Conservation (phyloP, 768 basidiomycete species). For the Trametes gibbosa region DNA sequence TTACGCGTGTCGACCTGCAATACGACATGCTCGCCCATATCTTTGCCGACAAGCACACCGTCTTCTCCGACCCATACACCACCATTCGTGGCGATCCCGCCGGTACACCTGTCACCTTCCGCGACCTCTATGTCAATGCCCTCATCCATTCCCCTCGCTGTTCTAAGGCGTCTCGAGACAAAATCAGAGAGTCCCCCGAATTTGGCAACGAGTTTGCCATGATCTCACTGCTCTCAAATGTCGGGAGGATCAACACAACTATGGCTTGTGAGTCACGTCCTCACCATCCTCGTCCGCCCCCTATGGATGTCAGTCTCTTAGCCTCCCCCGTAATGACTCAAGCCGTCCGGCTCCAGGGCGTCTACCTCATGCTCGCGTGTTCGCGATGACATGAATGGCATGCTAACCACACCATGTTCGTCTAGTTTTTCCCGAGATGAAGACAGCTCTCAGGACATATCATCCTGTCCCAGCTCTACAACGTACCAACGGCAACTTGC, state of each 20-base stretch:
- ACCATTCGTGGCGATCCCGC: slow-evolving; percentile 35
- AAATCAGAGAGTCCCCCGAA: slow-evolving; percentile 55
- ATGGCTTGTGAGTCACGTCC: slow-evolving; percentile 65
- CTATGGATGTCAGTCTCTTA: no score
- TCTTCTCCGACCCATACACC: slow-evolving; percentile 63
- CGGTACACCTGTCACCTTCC: slow-evolving; percentile 39
- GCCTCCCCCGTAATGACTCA: no score
- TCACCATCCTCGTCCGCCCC: not conserved
- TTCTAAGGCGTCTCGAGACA: slow-evolving; percentile 69
- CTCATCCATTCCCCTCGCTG: slow-evolving; percentile 58
- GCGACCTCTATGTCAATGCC: slow-evolving; percentile 47
- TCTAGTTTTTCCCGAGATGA: slow-evolving; percentile 77
- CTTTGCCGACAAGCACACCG: slow-evolving; percentile 43
- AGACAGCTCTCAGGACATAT: slow-evolving; percentile 72
- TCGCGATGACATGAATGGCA: not conserved
- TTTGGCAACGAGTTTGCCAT: slow-evolving; percentile 74
- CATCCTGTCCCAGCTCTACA: slow-evolving; percentile 76
- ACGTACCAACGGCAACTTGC: slow-evolving; percentile 64
- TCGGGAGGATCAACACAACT: slow-evolving; percentile 79
- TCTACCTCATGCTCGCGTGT: not conserved
- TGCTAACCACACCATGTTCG: not conserved
- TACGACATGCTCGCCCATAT: slow-evolving; percentile 46
- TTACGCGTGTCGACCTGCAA: slow-evolving; percentile 68
- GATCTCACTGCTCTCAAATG: slow-evolving; percentile 70
- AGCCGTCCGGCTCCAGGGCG: not conserved